A percentile compares a stretch with the other conserved stretches of the same genome.
These are phyloP conservation scores for Carallia pectinifolia DNA, from an alignment of 345 rosid genomes.

Conservation along the genomic window DNA sequence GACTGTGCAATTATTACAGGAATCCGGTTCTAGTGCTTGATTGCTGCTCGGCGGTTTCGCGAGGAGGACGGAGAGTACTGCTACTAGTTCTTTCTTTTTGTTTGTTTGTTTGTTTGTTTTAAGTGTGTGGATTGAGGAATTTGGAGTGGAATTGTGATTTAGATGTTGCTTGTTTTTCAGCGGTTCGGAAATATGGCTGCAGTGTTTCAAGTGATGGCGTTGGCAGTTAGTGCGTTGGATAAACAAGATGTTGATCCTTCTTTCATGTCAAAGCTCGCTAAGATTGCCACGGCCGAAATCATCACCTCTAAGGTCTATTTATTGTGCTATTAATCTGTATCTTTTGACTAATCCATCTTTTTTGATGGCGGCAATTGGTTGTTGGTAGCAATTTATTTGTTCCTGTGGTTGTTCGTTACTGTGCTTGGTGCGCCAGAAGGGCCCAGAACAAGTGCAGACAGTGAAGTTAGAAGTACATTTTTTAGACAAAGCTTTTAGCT, in stretches of 20 bases:
- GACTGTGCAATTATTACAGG: constrained; percentile 37
- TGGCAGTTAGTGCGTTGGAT: constrained; percentile 64
- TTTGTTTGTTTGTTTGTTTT: constrained; percentile 2
- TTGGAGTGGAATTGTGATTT: not conserved
- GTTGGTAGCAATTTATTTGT: not conserved
- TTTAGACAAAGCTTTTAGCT: not conserved
- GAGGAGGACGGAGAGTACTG: constrained; percentile 85
- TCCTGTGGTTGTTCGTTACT: not conserved
- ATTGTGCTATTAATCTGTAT: not conserved
- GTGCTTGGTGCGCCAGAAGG: not conserved
- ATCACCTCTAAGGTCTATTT: constrained; percentile 79
- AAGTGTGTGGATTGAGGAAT: not conserved
- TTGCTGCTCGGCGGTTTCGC: constrained; percentile 76
- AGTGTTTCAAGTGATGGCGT: constrained; percentile 89
- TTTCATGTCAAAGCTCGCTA: constrained; percentile 83
- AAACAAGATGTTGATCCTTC: constrained; percentile 60
- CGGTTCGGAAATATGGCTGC: constrained; percentile 93
- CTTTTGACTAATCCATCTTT: not conserved
- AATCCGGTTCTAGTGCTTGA: constrained; percentile 93
- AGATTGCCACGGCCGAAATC: constrained; percentile 87
- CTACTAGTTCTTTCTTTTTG: not conserved
- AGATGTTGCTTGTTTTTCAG: constrained; percentile 28
- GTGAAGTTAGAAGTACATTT: not conserved
- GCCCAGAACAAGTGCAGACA: too few relatives aligned
- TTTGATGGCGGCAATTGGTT: not conserved